Evolutionary conservation across 306 rosid genomes (phyloP).

Genomic region (Vachellia collinsii): DNA sequence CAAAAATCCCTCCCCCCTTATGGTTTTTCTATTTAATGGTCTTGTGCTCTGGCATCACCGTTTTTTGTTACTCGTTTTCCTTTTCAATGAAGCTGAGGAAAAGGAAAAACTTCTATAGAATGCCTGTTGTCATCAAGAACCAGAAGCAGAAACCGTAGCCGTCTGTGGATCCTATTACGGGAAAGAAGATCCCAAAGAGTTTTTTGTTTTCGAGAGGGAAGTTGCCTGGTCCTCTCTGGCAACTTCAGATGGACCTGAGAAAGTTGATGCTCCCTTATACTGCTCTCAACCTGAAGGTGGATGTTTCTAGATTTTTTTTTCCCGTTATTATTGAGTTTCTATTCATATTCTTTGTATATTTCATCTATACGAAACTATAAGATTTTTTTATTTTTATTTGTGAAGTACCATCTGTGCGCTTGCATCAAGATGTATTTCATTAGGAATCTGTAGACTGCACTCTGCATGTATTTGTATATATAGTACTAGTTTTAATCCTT

Average conservation of each 20-base stretch:
- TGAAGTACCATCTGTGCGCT: too few species aligned
- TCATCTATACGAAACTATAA: too few species aligned
- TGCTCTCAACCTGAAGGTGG: constrained; percentile 81
- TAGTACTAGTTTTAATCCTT: constrained; percentile 6
- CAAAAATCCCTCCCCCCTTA: not conserved
- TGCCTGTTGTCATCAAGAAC: constrained; percentile 57
- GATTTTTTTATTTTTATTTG: too few species aligned
- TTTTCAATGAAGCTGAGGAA: constrained; percentile 51
- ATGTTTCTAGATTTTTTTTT: not conserved
- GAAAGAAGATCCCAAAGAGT: constrained; percentile 92
- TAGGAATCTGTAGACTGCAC: constrained; percentile 3
- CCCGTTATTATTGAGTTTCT: not conserved
- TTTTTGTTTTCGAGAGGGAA: constrained; percentile 83
- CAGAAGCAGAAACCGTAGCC: constrained; percentile 39
- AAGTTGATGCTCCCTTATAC: constrained; percentile 89
- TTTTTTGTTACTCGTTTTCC: not conserved
- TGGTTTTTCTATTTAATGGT: not conserved
- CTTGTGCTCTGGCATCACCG: not conserved
- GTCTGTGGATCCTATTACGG: constrained; percentile 80
- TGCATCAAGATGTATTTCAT: not conserved
- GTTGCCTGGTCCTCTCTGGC: constrained; percentile 81
- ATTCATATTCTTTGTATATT: not conserved
- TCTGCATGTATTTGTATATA: not conserved
- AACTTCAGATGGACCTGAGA: constrained; percentile 87
- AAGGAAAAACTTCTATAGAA: constrained; percentile 57